These are phyloP conservation scores for Leccinum subtestaceum DNA, from an alignment of 768 basidiomycete species.

Conservation along the genomic window DNA sequence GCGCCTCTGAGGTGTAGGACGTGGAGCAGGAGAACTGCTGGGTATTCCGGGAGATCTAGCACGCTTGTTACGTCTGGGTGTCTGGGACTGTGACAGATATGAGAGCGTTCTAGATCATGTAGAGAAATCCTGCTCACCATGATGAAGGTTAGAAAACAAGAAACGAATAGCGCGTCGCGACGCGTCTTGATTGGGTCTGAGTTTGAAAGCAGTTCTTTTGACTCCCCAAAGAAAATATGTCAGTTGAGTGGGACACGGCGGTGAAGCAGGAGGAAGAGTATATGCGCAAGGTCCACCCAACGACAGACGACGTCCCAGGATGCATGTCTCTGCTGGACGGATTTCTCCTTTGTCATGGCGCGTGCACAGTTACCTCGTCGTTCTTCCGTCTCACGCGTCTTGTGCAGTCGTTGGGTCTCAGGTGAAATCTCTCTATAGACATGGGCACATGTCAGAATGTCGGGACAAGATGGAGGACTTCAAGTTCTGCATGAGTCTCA, in stretches of 20 bases:
- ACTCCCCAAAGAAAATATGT: no score
- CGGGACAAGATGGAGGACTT: constrained; percentile 81
- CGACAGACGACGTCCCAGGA: constrained; percentile 73
- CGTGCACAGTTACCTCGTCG: constrained; percentile 12
- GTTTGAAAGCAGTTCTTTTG: constrained; percentile 35
- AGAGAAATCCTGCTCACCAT: constrained; percentile 38
- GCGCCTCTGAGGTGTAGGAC: constrained; percentile 46
- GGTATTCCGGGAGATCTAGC: constrained; percentile 55
- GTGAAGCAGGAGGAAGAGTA: constrained; percentile 69
- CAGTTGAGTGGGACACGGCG: constrained; percentile 49
- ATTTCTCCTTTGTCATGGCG: constrained; percentile 70
- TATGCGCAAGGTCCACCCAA: constrained; percentile 66
- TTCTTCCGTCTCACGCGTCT: constrained; percentile 11
- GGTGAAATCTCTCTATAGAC: constrained; percentile 81
- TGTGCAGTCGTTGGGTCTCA: constrained; percentile 72
- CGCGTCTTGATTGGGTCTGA: constrained; percentile 39
- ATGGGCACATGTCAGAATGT: constrained; percentile 73
- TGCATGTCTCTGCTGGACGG: constrained; percentile 76
- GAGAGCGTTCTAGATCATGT: not conserved
- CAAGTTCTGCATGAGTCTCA: constrained; percentile 90
- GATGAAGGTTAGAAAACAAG: constrained; percentile 17
- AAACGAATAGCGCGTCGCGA: constrained; percentile 43
- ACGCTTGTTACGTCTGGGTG: constrained; percentile 60
- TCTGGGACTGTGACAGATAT: constrained; percentile 31
- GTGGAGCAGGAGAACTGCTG: constrained; percentile 44